These are phyloP conservation scores for Cladosporium sp. DNA, from an alignment of 2,329 filamentous ascomycete genomes.

Conservation along the genomic window DNA sequence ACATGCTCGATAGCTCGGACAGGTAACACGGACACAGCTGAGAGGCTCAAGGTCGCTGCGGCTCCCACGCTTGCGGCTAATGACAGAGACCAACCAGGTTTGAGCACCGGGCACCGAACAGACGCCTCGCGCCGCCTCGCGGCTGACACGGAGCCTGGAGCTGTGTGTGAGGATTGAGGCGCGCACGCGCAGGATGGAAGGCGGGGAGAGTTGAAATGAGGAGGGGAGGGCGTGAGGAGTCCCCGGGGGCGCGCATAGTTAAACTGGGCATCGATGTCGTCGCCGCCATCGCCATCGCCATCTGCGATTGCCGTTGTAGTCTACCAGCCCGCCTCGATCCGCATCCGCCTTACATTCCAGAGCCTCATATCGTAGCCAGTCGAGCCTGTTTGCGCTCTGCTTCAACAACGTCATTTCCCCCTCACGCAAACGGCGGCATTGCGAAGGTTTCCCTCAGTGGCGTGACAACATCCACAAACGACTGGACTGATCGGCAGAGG, in stretches of 20 bases:
- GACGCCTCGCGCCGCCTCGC: slow-evolving; percentile 1
- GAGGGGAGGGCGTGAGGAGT: not conserved
- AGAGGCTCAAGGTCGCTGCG: slow-evolving; percentile 13
- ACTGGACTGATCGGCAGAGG: slow-evolving; percentile 18
- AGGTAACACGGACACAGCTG: slow-evolving; percentile 7
- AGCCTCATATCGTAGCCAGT: slow-evolving; percentile 8
- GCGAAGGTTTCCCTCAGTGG: slow-evolving; percentile 2
- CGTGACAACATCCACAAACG: slow-evolving; percentile 9
- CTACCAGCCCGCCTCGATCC: not conserved
- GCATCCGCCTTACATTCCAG: not conserved
- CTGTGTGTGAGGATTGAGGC: slow-evolving; percentile 18
- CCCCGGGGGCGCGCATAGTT: not conserved
- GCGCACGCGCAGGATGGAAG: slow-evolving; percentile 9
- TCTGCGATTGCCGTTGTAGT: not conserved
- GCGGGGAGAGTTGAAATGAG: slow-evolving; percentile 10
- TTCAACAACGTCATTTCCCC: slow-evolving; percentile 2
- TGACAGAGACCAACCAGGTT: slow-evolving; percentile 8
- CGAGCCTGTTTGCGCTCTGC: slow-evolving; percentile 1
- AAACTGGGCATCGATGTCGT: not conserved
- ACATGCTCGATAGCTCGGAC: slow-evolving; percentile 8
- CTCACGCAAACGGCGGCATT: not conserved
- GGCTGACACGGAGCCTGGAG: slow-evolving; percentile 18
- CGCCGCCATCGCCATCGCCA: not conserved
- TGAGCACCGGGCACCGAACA: slow-evolving; percentile 3
- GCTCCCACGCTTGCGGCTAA: slow-evolving; percentile 15